Conservation (phyloP, 345 rosid species). For the Eucalyptus regnans region DNA sequence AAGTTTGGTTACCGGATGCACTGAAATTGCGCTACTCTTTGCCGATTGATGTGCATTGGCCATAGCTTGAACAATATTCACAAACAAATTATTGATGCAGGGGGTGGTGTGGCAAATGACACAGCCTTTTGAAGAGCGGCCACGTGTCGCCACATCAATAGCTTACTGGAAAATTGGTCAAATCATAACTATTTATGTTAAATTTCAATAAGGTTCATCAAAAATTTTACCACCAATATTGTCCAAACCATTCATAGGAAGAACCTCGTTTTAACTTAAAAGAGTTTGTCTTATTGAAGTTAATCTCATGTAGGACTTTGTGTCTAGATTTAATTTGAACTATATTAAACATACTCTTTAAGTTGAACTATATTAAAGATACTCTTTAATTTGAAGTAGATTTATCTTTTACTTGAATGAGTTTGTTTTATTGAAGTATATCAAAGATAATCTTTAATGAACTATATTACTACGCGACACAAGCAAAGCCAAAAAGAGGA, state of each 20-base stretch:
- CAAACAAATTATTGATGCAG: not conserved
- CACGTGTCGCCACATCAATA: not conserved
- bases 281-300: not conserved
- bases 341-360: too few species aligned
- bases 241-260: not conserved
- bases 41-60: not conserved
- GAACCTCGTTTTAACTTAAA: not conserved
- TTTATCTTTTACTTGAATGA: too few species aligned
- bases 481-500: not conserved
- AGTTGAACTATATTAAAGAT: too few species aligned
- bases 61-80: not conserved
- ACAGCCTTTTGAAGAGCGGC: not conserved
- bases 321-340: not conserved
- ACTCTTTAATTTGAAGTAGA: too few species aligned
- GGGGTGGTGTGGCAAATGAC: not conserved
- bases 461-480: not conserved
- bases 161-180: not conserved
- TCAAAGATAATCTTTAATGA: not conserved
- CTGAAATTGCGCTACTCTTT: fast-evolving
- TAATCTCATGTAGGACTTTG: not conserved
- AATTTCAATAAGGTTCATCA: not conserved
- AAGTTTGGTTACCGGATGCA: not conserved
- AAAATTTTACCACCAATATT: fast-evolving
- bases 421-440: not conserved
- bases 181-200: not conserved